Percentiles rank a stretch among this genome's conserved stretches.
These are phyloP conservation scores for Sisymbrium altissimum DNA, from an alignment of 345 rosid genomes.

Conservation along the genomic window DNA sequence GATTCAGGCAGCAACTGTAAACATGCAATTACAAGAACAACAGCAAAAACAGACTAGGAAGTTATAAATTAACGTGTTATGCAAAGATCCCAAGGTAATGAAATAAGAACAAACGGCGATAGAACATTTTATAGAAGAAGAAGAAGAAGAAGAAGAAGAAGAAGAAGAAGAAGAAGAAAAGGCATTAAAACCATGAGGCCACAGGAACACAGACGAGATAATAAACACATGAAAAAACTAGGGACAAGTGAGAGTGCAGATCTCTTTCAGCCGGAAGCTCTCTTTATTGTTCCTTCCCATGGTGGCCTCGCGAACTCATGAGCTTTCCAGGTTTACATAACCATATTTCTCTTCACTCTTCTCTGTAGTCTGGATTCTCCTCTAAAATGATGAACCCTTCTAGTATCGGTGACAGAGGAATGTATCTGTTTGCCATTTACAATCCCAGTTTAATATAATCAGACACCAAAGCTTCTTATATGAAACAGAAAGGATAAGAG, in stretches of 20 bases:
- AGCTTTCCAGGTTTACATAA: not conserved
- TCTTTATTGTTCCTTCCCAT: not conserved
- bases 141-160: too few species aligned
- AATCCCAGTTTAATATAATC: not conserved
- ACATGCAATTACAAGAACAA: not conserved
- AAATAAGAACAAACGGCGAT: not conserved
- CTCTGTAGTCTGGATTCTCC: slow-evolving; percentile 80
- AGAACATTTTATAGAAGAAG: not conserved
- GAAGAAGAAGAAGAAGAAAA: not conserved
- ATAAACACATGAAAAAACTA: not conserved
- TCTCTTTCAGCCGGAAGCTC: not conserved
- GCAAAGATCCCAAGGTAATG: not conserved
- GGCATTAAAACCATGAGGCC: not conserved
- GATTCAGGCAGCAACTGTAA: not conserved
- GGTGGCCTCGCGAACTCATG: not conserved
- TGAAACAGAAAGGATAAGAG: not conserved
- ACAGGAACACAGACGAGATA: not conserved
- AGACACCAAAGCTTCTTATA: not conserved
- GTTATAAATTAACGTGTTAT: not conserved
- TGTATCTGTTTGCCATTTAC: slow-evolving; percentile 48
- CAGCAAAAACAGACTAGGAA: not conserved
- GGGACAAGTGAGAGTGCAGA: not conserved
- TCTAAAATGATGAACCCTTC: slow-evolving; percentile 87
- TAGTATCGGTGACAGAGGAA: slow-evolving; percentile 83
- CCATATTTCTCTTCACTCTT: slow-evolving; percentile 39